Evolutionary conservation across 345 rosid genomes (phyloP).

Genomic region (Syzygium aromaticum): DNA sequence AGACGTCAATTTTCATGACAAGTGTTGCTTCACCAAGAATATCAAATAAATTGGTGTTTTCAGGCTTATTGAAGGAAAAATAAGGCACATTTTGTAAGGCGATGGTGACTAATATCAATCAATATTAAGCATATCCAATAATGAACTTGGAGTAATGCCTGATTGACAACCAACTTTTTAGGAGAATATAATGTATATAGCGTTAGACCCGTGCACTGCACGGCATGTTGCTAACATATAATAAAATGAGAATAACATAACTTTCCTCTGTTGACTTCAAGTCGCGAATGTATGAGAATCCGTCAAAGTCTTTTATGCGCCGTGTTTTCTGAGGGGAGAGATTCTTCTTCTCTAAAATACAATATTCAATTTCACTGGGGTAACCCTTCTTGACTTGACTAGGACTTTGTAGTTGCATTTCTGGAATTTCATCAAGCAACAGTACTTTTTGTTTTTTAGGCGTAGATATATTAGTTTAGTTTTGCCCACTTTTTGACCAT

Average conservation of each 20-base stretch:
- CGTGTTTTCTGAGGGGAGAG: fast-evolving
- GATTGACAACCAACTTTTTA: background rate
- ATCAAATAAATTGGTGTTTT: background rate
- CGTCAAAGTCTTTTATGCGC: too few relatives aligned
- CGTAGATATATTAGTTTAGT: background rate
- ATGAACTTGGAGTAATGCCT: background rate
- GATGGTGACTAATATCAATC: background rate
- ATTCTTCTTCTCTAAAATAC: background rate
- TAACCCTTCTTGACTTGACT: background rate
- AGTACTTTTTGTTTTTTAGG: background rate
- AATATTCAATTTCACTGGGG: background rate
- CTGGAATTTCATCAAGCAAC: background rate
- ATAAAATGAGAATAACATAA: too few relatives aligned
- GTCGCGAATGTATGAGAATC: too few relatives aligned
- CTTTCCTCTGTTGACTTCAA: too few relatives aligned
- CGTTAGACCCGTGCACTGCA: background rate
- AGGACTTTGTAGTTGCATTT: background rate
- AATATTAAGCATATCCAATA: background rate
- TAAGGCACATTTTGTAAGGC: too few relatives aligned
- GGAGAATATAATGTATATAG: background rate
- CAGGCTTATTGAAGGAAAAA: too few relatives aligned
- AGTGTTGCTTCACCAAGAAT: background rate
- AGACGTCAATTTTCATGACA: too few relatives aligned
- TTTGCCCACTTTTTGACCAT: background rate
- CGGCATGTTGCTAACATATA: background rate